Evolutionary conservation across 2,329 filamentous ascomycete genomes (phyloP), one percentile per base, ranked within the genome.

Genomic region (Verruconis gallopava): DNA sequence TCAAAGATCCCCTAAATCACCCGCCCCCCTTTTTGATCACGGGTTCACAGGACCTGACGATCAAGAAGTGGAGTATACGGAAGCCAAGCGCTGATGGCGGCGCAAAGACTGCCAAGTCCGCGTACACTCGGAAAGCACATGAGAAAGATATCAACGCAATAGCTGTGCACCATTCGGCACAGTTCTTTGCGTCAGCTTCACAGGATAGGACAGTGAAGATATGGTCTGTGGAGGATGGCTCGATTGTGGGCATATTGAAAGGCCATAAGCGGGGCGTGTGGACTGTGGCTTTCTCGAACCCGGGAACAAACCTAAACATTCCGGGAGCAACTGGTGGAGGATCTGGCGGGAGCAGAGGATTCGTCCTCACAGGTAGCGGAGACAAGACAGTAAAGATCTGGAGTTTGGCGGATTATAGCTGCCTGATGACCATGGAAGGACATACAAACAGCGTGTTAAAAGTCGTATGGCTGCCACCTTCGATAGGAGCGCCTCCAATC

Each of bases 101-200:
- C 37, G 15, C 2, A n/a, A 71, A 72, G 44, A 69, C 72, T 6
- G 65, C 77, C 6, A 68, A 77, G 51, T 85, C 85, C 32, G 64
- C 79, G 3, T 98, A 84, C 59, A 96, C 91, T 1, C 76, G 91
- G 44, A 93, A 95, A 61, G 91, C 91, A 1, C 91, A 98, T 61
- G 91, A 98, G 56, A 98, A 98, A 58, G 91, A 98, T 51, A 98
- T 98, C 62, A 98, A 98, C 53, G 86, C 91, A 2, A 74, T 98
- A 39, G 85, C 93, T 49, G 71, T 91, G 9, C 84, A 86, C 48
- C 72, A 77, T 17, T 70, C 73, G 1, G 76, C 75, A 3, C 75
- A 78, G n/a, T 64, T 95, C 1, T 96, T 98, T 55, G 93, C 89
- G 3, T 95, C 91, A 1, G 89, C 91, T 21, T 96, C 89, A 4